Conservation (phyloP, 805 yeast genomes). For the Suhomyces tanzawaensis region DNA sequence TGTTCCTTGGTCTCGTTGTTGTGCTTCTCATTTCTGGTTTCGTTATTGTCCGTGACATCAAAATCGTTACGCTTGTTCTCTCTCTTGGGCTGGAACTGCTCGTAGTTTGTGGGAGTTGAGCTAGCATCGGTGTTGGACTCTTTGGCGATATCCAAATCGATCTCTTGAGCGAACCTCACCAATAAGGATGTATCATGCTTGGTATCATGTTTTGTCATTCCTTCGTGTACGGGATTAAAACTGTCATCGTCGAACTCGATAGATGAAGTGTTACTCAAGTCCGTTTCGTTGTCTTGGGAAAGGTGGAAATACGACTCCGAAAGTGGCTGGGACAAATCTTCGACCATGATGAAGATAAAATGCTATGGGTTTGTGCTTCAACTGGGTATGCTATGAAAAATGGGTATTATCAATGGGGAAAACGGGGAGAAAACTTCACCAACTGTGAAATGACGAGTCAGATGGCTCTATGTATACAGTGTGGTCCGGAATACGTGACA, state of each 20-base stretch:
- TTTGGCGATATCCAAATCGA: conserved; percentile 9
- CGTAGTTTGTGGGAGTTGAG: background rate
- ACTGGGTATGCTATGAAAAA: background rate
- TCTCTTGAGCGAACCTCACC: conserved; percentile 15
- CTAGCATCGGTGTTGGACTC: background rate
- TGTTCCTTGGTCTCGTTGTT: background rate
- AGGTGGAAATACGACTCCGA: conserved; percentile 32
- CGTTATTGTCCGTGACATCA: background rate
- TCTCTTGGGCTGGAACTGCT: background rate
- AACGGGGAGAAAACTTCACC: too few relatives aligned
- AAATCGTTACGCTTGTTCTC: background rate
- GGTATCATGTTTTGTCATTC: background rate
- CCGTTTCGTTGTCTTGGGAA: conserved; percentile 22
- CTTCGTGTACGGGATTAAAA: background rate
- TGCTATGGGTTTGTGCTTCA: background rate
- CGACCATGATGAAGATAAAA: background rate
- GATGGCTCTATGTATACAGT: too few relatives aligned
- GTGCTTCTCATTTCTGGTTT: background rate
- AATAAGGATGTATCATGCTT: conserved; percentile 9
- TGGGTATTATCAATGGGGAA: background rate
- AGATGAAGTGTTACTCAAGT: conserved; percentile 11
- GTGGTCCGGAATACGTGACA: too few relatives aligned
- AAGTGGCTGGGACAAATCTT: conserved; percentile 22
- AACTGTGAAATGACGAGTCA: too few relatives aligned
- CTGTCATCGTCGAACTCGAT: conserved; percentile 6